Evolutionary conservation across 768 basidiomycete genomes (phyloP), one percentile per base, ranked within the genome.

Genomic region (Obba rivulosa): DNA sequence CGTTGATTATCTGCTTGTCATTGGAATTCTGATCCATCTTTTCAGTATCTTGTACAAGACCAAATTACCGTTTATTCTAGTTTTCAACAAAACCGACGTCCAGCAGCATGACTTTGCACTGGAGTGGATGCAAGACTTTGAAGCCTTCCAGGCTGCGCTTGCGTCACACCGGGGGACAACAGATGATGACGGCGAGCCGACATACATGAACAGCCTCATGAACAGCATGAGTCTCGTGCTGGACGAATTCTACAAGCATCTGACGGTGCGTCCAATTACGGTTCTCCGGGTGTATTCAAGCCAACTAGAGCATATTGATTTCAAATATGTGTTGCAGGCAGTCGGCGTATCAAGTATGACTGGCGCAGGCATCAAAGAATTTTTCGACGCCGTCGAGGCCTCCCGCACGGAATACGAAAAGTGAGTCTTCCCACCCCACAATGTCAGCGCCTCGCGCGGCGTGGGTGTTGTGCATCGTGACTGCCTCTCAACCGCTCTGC

Each of bases 61-160:
- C 5, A 92, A 93, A 54, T 74, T 98, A 1, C 96, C 96, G 1
- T 98, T 99, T 67, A 85, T 99, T 54, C 77, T 98, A 23, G 94
- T 97, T 25, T 99, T 99, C 74, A 99, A 99, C 73, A 99, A 99
- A 71, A 98, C 83, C 4, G 96, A 99, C 65, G 92, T 91, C 3
- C 79, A 88, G 62, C 74, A 85, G 2, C 92, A 97, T 63, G 78
- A 82, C 34, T 97, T 96, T 66, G 96, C 96, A 9, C 54, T 96
- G 23, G 92, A 94, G 53, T 99, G 96, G 96, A 98, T 98, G 95
- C 75, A 80, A 40, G 96, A 99, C 63, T 99, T 97, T 60, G 95
- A 99, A 65, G 80, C 80, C 21, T 99, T 97, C 68, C 96, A 98
- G 63, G 77, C 74, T 3, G 95, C 94, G 1, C 69, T 99, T 46